A percentile compares a stretch with the other conserved stretches of the same genome.
These are phyloP conservation scores for Trichoderma atroviride DNA, from an alignment of 2,329 filamentous ascomycete genomes.

Conservation along the genomic window DNA sequence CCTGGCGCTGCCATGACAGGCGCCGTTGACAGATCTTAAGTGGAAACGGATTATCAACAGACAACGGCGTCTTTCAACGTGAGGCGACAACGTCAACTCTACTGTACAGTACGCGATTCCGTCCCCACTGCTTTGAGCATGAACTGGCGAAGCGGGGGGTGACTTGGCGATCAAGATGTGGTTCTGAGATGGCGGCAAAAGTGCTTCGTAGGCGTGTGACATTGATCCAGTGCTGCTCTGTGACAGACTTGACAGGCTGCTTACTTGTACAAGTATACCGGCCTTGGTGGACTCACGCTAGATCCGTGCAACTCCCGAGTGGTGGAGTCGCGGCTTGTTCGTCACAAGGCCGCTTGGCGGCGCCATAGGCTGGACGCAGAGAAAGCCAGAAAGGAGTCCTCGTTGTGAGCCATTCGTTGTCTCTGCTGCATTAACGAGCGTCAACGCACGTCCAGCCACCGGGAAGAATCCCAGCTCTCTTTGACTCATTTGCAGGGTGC, in stretches of 20 bases:
- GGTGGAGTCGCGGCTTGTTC: constrained; percentile 21
- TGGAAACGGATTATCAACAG: background rate
- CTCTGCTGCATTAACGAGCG: background rate
- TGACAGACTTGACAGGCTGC: background rate
- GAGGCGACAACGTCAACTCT: background rate
- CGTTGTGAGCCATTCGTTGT: background rate
- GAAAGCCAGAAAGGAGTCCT: background rate
- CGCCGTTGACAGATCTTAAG: background rate
- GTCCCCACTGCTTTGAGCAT: constrained; percentile 7
- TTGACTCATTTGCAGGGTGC: background rate
- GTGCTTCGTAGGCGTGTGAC: background rate
- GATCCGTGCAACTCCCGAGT: constrained; percentile 15
- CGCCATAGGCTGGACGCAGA: background rate
- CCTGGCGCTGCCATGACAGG: background rate
- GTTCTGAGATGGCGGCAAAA: constrained; percentile 19
- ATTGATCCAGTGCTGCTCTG: background rate
- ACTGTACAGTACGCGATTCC: background rate
- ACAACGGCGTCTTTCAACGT: background rate
- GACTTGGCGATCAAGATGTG: constrained; percentile 25
- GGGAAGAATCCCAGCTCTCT: background rate
- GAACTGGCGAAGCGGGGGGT: constrained; percentile 11
- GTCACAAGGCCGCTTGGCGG: constrained; percentile 22
- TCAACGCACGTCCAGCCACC: constrained; percentile 7
- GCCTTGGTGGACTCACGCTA: background rate
- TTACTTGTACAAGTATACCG: background rate